Conservation (phyloP, 345 rosid genomes). For the Eucalyptus victrix region DNA sequence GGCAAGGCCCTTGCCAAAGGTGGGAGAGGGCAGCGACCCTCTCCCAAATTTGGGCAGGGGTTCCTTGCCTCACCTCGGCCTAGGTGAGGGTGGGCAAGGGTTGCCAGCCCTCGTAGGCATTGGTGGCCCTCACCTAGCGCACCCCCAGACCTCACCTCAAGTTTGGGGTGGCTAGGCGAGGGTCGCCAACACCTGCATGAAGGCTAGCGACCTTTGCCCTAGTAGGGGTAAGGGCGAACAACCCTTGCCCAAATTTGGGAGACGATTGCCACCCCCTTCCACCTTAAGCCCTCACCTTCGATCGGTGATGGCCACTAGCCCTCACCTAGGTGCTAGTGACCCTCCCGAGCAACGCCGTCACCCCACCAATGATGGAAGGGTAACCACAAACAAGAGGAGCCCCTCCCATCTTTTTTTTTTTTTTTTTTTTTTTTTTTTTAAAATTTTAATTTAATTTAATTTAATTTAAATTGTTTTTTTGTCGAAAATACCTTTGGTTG, state of each 20-base stretch:
- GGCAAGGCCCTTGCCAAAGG: accelerated
- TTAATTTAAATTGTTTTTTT: too few relatives aligned
- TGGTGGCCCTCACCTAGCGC: accelerated
- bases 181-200: accelerated
- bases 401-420: accelerated
- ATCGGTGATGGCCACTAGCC: accelerated
- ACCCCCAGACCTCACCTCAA: too few relatives aligned
- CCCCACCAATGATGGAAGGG: accelerated
- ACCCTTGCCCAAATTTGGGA: accelerated
- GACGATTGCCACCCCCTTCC: accelerated
- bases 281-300: accelerated
- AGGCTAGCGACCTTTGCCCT: too few relatives aligned
- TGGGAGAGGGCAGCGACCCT: too few relatives aligned
- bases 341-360: accelerated
- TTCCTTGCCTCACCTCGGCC: accelerated
- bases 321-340: accelerated
- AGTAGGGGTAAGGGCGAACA: accelerated
- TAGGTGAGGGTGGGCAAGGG: accelerated
- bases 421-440: accelerated
- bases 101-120: accelerated
- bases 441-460: too few relatives aligned
- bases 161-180: accelerated
- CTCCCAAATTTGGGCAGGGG: accelerated
- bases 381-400: accelerated
- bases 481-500: too few relatives aligned